Evolutionary conservation across 805 yeast species (phyloP), one percentile per base, ranked within the genome.

Genomic region (Candida wancherniae): DNA sequence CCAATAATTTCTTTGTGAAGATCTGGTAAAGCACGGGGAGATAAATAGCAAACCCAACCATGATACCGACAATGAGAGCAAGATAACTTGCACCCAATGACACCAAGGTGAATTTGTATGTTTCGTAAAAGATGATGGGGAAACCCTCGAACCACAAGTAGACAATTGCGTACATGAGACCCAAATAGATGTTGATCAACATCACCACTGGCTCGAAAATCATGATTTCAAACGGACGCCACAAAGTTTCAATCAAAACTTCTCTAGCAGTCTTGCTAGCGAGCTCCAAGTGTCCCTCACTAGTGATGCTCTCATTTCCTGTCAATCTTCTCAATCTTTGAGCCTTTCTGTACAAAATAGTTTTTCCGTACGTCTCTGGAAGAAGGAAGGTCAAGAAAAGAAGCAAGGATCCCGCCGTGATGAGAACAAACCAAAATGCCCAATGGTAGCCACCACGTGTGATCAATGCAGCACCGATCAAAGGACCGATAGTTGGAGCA

Each of bases 401-500:
- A 15, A 37, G 24, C n/a, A 33, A 26, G 5, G 25, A 16, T 9
- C 44, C 44, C 11, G 39, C 28, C 10, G 34, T 11, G 12, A 39
- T 36, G 20, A 37, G 28, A 9, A 37, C 30, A 20, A 40, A 38
- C 45, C 42, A 40, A 25, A 37, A 40, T 2, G 45, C 30, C 42
- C 38, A 40, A 31, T 34, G 44, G 15, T 39, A 36, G 15, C 37
- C 36, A n/a, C 39, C 42, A 1, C 33, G 31, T 3, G 31, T 37
- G 3, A 58, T 56, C 47, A 77, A 55, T 4, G 69, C 64, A 4
- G 77, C 70, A 22, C 82, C 82, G 24, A 77, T 46, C 4, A 77
- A 45, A 1, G 84, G 83, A n/a, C 79, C 81, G 12, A 71, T 24
- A 8, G 68, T 60, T 1, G 80, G 80, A 6, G 80, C 83, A 31